These are phyloP conservation scores for Stephanocyclus meneghinianus DNA, from an alignment of 352 stramenopile genomes.

Conservation along the genomic window DNA sequence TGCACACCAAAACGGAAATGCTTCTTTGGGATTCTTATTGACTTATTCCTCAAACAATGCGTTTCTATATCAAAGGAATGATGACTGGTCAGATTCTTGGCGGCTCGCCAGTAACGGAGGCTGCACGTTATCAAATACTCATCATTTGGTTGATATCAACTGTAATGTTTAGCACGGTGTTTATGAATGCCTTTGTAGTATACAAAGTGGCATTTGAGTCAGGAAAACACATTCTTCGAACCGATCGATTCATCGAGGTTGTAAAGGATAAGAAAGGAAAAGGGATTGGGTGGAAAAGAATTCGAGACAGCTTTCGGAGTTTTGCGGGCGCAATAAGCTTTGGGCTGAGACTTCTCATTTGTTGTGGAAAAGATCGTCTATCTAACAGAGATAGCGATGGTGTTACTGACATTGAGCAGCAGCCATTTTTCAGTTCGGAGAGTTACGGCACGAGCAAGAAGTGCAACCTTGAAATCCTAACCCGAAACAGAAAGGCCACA, in stretches of 20 bases:
- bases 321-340: neutral
- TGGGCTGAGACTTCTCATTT: neutral
- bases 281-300: neutral
- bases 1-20: neutral
- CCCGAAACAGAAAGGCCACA: neutral
- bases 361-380: neutral
- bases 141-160: constrained; percentile 82
- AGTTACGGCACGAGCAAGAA: constrained; percentile 29
- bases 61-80: constrained; percentile 55
- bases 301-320: constrained; percentile 5
- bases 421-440: constrained; percentile 20
- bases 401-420: constrained; percentile 1
- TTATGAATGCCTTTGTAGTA: constrained; percentile 60
- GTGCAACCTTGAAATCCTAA: constrained; percentile 25
- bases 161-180: constrained; percentile 62
- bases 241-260: constrained; percentile 62
- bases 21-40: neutral
- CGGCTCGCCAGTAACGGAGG: constrained; percentile 69
- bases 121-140: constrained; percentile 83
- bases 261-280: constrained; percentile 36
- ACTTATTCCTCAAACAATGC: neutral
- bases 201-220: constrained; percentile 71
- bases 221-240: constrained; percentile 60
- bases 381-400: neutral
- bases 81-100: constrained; percentile 85